Conservation (phyloP, 1,284 basidiomycete genomes). For the Mycena sp. region DNA sequence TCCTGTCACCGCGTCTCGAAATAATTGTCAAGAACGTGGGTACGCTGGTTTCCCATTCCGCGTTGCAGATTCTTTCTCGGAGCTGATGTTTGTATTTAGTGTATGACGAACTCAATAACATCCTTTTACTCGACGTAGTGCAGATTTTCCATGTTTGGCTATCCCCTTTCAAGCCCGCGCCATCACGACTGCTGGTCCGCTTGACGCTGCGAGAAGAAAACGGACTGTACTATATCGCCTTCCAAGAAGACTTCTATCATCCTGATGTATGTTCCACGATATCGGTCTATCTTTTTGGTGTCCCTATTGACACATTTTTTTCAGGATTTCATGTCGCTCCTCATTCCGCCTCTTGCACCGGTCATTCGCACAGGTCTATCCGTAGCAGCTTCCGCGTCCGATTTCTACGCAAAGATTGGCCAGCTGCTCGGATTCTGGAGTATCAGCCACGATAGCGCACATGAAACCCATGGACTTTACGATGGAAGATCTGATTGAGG, state of each 20-base stretch:
- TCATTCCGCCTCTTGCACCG: slow-evolving; percentile 60
- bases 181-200: slow-evolving; percentile 58
- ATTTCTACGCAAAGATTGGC: slow-evolving; percentile 52
- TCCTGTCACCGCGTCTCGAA: slow-evolving; percentile 60
- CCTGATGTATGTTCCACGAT: slow-evolving; percentile 53
- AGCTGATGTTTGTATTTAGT: slow-evolving; percentile 36
- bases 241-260: slow-evolving; percentile 72
- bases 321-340: slow-evolving; percentile 59
- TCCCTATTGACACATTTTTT: slow-evolving; percentile 7
- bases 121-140: slow-evolving; percentile 56
- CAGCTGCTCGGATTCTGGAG: slow-evolving; percentile 54
- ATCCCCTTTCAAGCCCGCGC: slow-evolving; percentile 55
- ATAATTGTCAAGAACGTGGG: slow-evolving; percentile 54
- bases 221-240: slow-evolving; percentile 57
- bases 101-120: slow-evolving; percentile 50
- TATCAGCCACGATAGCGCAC: neutral
- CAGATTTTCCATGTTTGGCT: slow-evolving; percentile 64
- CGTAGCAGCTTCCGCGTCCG: slow-evolving; percentile 51
- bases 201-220: slow-evolving; percentile 52
- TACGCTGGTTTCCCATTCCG: slow-evolving; percentile 37
- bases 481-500: slow-evolving; percentile 17
- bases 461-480: slow-evolving; percentile 15
- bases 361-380: slow-evolving; percentile 50
- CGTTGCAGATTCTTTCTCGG: neutral
- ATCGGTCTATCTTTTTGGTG: neutral